Evolutionary conservation across 2,329 filamentous ascomycete genomes (phyloP).

Genomic region (Aaosphaeria pasadenensis): DNA sequence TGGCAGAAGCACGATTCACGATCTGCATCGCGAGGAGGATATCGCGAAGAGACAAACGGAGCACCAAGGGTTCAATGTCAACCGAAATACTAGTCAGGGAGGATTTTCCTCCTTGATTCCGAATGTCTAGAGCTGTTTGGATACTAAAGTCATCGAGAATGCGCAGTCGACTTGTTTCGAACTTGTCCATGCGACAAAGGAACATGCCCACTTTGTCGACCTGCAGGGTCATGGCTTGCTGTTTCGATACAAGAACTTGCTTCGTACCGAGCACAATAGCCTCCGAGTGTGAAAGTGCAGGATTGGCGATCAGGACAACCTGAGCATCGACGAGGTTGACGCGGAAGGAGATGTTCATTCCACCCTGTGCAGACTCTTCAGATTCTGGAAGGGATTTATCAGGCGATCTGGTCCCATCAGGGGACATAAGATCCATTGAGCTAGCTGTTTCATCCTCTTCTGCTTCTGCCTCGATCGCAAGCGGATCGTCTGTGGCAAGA

Average conservation of each 20-base stretch:
- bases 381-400: slow-evolving; percentile 24
- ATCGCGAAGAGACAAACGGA: slow-evolving; percentile 87
- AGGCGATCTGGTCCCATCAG: slow-evolving; percentile 22
- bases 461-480: slow-evolving; percentile 61
- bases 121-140: slow-evolving; percentile 80
- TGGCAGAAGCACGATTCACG: slow-evolving; percentile 81
- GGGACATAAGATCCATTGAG: slow-evolving; percentile 33
- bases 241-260: slow-evolving; percentile 87
- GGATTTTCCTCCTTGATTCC: slow-evolving; percentile 57
- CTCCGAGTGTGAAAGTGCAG: slow-evolving; percentile 83
- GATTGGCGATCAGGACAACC: slow-evolving; percentile 93
- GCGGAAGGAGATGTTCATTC: slow-evolving; percentile 79
- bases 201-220: slow-evolving; percentile 97
- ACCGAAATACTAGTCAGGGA: slow-evolving; percentile 75
- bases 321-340: slow-evolving; percentile 96
- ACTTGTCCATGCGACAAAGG: slow-evolving; percentile 95
- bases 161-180: slow-evolving; percentile 82
- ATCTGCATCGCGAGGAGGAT: slow-evolving; percentile 94
- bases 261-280: slow-evolving; percentile 94
- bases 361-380: slow-evolving; percentile 22
- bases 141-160: slow-evolving; percentile 97
- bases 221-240: slow-evolving; percentile 90
- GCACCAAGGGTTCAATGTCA: slow-evolving; percentile 84
- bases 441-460: slow-evolving; percentile 50
- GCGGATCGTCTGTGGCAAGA: slow-evolving; percentile 51